Evolutionary conservation across 192 early-diverging fungal species (phyloP), one percentile per base, ranked within the genome.

Genomic region (Coemansia sp.): DNA sequence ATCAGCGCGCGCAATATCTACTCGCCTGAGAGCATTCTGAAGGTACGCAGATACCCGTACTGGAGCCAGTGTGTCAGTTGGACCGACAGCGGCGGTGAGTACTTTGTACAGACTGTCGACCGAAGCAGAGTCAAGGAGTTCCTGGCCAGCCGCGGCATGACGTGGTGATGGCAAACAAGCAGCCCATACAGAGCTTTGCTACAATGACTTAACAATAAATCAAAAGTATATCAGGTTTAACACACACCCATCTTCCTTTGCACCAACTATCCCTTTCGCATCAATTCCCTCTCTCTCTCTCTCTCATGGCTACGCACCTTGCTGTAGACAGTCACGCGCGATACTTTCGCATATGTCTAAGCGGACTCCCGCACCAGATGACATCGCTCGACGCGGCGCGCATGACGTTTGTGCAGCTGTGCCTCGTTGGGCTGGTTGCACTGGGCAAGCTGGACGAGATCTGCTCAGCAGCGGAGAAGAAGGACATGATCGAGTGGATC

Each of bases 401-500:
- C 71, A 91, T 97, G 92, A 94, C 92, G 1, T 62, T 99, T 29
- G 88, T 82, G 36, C 93, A 88, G 68, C 93, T 96, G 65, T 84
- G 87, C 41, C 63, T 99, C 8, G 83, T 83, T 21, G 92, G 90
- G 7, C 73, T 99, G 50, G 91, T 93, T 37, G 77, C 95, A 18
- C 82, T 97, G 22, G 87, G 86, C 17, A 76, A 66, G n/a, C 58
- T 94, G 5, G 87, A 91, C 10, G 67, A 69, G 7, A 53, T 53
- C 5, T 33, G 93, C 11, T 57, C 82, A 0, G 72, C 73, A 10
- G 71, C 83, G 48, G 68, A 91, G 55, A 84, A 85, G 53, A 35
- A 67, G 15, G 83, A 72, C 24, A 93, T 90, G 85, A 85, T 97
- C 33, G 93, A 98, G 26, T 99, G 97, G 97, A 87, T 99, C 36